These are phyloP conservation scores for Trichophaea hybrida DNA, from an alignment of 2,329 filamentous ascomycete species.

Conservation along the genomic window DNA sequence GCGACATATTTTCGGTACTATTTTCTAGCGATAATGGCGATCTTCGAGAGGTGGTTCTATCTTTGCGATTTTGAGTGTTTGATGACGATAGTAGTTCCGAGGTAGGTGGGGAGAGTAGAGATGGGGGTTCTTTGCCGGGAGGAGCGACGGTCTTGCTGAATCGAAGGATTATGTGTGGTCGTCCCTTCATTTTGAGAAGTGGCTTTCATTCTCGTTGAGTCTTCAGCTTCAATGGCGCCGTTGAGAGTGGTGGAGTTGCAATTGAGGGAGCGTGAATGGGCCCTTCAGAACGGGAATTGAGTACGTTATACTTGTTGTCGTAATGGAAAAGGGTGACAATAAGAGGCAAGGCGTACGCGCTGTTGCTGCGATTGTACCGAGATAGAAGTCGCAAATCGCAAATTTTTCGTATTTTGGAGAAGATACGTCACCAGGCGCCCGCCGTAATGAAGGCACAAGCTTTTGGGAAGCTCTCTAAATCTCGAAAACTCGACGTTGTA, in stretches of 20 bases:
- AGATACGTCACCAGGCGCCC: no score
- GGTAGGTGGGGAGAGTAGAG: background rate
- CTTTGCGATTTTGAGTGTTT: background rate
- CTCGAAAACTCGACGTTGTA: constrained; percentile 2
- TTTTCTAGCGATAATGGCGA: background rate
- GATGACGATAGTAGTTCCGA: background rate
- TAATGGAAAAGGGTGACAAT: no score
- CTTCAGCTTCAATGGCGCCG: background rate
- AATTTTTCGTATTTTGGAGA: no score
- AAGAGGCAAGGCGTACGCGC: no score
- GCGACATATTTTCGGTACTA: background rate
- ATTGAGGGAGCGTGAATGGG: background rate
- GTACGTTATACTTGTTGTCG: background rate
- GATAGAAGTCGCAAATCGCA: no score
- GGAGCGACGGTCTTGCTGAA: constrained; percentile 21
- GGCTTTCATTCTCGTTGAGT: constrained; percentile 4
- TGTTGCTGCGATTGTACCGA: no score
- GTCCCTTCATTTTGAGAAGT: constrained; percentile 19
- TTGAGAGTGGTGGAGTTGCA: background rate
- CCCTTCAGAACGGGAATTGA: background rate
- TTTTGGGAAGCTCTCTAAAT: background rate
- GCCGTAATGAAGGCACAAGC: background rate
- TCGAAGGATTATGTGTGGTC: constrained; percentile 22
- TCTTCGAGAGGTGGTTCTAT: background rate
- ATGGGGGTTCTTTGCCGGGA: background rate